These are phyloP conservation scores for Brassica hybrid DNA, from an alignment of 441 rosid genomes.

Conservation along the genomic window DNA sequence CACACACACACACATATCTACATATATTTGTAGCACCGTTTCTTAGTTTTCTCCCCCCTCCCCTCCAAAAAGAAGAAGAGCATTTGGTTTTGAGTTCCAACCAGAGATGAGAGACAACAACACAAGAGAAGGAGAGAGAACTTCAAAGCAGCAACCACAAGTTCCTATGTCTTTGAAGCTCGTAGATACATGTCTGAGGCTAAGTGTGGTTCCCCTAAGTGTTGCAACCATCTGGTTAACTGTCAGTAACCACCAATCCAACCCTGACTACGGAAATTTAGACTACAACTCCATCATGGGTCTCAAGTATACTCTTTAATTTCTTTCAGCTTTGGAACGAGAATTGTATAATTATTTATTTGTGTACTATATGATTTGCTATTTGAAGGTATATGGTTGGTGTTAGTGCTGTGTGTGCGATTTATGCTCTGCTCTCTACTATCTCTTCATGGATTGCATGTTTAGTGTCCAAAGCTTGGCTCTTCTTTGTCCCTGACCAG, in stretches of 20 bases:
- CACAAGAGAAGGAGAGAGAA: conserved; percentile 32
- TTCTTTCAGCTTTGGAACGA: background rate
- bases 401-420: conserved; percentile 63
- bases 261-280: conserved; percentile 61
- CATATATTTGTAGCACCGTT: conserved; percentile 1
- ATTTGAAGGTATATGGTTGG: conserved; percentile 68
- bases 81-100: conserved; percentile 20
- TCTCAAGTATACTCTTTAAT: conserved; percentile 55
- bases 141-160: conserved; percentile 44
- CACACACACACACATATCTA: background rate
- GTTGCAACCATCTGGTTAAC: conserved; percentile 77
- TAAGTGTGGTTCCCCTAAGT: conserved; percentile 73
- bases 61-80: background rate
- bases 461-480: conserved; percentile 69
- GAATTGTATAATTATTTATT: background rate
- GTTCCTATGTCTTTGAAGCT: conserved; percentile 51
- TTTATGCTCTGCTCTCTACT: conserved; percentile 68
- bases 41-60: conserved; percentile 17
- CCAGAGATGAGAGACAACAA: conserved; percentile 43
- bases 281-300: conserved; percentile 61
- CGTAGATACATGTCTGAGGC: conserved; percentile 69
- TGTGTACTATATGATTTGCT: background rate
- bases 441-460: conserved; percentile 58
- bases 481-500: conserved; percentile 87
- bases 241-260: conserved; percentile 65